Conservation (phyloP, 345 rosid genomes). For the Salix viminalis region DNA sequence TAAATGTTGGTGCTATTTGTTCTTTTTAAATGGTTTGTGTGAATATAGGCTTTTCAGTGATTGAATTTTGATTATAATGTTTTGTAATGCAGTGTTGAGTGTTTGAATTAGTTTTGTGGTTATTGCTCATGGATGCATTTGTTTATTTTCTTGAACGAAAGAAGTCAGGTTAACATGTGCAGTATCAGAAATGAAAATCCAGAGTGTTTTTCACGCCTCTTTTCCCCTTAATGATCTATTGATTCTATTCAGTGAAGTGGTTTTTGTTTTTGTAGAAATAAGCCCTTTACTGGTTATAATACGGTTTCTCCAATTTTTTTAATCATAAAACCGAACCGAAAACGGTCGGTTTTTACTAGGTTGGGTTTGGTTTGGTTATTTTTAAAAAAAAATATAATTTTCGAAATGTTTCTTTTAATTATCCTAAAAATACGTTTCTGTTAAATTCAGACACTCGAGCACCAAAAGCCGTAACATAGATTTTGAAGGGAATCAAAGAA, state of each 20-base stretch:
- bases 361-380: too few relatives aligned
- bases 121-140: background rate
- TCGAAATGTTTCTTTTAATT: too few relatives aligned
- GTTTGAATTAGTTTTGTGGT: background rate
- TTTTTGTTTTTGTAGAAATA: background rate
- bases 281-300: background rate
- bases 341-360: too few relatives aligned
- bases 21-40: background rate
- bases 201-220: background rate
- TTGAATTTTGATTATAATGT: background rate
- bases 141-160: background rate
- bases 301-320: background rate
- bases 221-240: background rate
- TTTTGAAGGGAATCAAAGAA: background rate
- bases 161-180: background rate
- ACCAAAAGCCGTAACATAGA: background rate
- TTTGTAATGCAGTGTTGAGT: background rate
- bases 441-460: background rate
- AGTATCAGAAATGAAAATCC: background rate
- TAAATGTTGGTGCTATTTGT: background rate
- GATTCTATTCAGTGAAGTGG: background rate
- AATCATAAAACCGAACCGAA: too few relatives aligned
- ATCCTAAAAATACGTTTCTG: background rate
- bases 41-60: background rate
- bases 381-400: too few relatives aligned